phyloP scores from a whole-genome alignment of 208 protist species.

The Pavlovales sp. region DNA sequence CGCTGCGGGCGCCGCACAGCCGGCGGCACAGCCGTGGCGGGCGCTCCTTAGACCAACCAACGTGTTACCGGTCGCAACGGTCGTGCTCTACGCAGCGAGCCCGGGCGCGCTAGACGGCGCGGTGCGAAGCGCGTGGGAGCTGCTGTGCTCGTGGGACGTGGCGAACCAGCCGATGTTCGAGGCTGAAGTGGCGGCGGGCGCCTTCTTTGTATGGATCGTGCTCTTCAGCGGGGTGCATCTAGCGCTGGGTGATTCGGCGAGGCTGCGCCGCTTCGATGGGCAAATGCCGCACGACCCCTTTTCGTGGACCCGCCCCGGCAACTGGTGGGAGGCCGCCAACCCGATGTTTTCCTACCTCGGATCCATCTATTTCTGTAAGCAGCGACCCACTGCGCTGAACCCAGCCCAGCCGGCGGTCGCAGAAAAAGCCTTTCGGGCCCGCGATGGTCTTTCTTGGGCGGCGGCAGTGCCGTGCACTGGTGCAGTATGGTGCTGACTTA shows the following conservation, averaged over 20 bases:
- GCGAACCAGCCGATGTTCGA: constrained; percentile 3
- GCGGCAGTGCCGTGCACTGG: too few relatives aligned
- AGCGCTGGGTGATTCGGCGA: not conserved
- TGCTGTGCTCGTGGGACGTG: not conserved
- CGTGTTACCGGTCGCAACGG: too few relatives aligned
- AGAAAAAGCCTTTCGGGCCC: too few relatives aligned
- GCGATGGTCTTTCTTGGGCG: too few relatives aligned
- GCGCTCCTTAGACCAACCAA: too few relatives aligned
- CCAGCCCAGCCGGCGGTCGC: too few relatives aligned
- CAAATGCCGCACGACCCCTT: not conserved
- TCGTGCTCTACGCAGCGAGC: too few relatives aligned
- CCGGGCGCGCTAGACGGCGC: not conserved
- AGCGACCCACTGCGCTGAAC: too few relatives aligned
- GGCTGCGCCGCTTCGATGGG: not conserved
- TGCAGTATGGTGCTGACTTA: too few relatives aligned
- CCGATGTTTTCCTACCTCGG: constrained; percentile 16
- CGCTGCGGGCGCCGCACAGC: too few relatives aligned
- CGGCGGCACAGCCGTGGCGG: too few relatives aligned
- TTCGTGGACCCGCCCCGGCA: not conserved
- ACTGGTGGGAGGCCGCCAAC: not conserved
- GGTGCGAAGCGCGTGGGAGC: not conserved
- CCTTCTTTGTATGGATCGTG: not conserved
- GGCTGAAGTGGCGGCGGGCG: not conserved
- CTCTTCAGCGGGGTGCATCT: constrained; percentile 14
- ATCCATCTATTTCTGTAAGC: constrained; percentile 14